phyloP scores from a whole-genome alignment of 345 rosid species.

The Erucastrum elatum region DNA sequence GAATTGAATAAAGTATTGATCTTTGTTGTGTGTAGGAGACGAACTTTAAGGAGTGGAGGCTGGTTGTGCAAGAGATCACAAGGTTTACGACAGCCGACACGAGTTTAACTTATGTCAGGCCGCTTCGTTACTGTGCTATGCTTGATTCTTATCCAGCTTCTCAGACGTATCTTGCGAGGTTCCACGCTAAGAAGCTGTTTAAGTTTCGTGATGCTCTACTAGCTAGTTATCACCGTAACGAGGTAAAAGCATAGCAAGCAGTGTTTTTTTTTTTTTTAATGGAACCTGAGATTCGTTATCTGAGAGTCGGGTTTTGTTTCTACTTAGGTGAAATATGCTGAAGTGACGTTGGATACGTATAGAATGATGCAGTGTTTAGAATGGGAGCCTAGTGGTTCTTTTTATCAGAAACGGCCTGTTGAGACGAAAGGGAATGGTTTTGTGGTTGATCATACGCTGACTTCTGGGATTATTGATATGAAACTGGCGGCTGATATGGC shows the following conservation, averaged over 20 bases:
- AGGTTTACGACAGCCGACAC: slow-evolving; percentile 59
- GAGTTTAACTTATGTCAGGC: slow-evolving; percentile 52
- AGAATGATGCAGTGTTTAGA: slow-evolving; percentile 97
- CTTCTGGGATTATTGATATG: slow-evolving; percentile 84
- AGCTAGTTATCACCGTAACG: slow-evolving; percentile 82
- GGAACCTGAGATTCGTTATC: background rate
- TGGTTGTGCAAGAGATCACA: slow-evolving; percentile 78
- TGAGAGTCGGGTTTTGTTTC: background rate
- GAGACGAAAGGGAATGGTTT: slow-evolving; percentile 76
- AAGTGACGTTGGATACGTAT: slow-evolving; percentile 81
- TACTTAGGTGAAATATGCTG: slow-evolving; percentile 87
- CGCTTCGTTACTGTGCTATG: slow-evolving; percentile 68
- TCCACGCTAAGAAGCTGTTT: slow-evolving; percentile 80
- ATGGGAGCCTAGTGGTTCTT: slow-evolving; percentile 91
- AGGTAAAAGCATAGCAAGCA: slow-evolving; percentile 44
- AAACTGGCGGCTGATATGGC: slow-evolving; percentile 70
- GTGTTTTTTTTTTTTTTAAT: background rate
- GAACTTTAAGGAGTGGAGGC: slow-evolving; percentile 87
- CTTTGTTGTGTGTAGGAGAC: slow-evolving; percentile 58
- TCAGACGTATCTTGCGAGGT: slow-evolving; percentile 66
- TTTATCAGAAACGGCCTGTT: slow-evolving; percentile 57
- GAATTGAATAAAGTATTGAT: background rate
- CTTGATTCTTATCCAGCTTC: slow-evolving; percentile 78
- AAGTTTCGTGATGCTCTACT: slow-evolving; percentile 81
- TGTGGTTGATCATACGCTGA: slow-evolving; percentile 63